A percentile compares a stretch with the other conserved stretches of the same genome.
These are phyloP conservation scores for Fusarium paranaense DNA, from an alignment of 2,329 filamentous ascomycete genomes.

Conservation along the genomic window DNA sequence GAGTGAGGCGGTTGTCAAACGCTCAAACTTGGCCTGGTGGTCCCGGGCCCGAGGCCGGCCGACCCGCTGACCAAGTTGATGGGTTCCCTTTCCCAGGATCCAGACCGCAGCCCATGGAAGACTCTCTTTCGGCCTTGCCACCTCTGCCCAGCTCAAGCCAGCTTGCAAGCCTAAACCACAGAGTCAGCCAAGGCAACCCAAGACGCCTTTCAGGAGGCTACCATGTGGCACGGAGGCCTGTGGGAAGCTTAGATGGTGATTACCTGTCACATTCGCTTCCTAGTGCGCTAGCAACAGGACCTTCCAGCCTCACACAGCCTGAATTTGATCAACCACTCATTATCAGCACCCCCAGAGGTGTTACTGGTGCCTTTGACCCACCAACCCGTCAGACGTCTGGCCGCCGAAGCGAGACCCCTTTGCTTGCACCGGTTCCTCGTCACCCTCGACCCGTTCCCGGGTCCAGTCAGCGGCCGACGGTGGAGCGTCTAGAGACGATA, in stretches of 20 bases:
- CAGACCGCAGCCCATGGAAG: slow-evolving; percentile 46
- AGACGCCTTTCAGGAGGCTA: slow-evolving; percentile 59
- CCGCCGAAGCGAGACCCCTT: slow-evolving; percentile 55
- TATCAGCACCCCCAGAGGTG: slow-evolving; percentile 69
- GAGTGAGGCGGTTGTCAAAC: slow-evolving; percentile 48
- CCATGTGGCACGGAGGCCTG: slow-evolving; percentile 54
- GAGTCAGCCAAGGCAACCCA: slow-evolving; percentile 53
- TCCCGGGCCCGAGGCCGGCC: slow-evolving; percentile 39
- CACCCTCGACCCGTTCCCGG: slow-evolving; percentile 57
- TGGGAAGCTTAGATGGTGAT: slow-evolving; percentile 50
- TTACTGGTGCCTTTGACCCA: slow-evolving; percentile 64
- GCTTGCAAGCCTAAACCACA: slow-evolving; percentile 51
- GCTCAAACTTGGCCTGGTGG: slow-evolving; percentile 61
- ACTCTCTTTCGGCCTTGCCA: slow-evolving; percentile 52
- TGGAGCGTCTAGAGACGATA: slow-evolving; percentile 68
- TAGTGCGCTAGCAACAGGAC: slow-evolving; percentile 35
- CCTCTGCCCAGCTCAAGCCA: slow-evolving; percentile 55
- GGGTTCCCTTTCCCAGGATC: slow-evolving; percentile 59
- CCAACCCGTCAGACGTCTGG: slow-evolving; percentile 51
- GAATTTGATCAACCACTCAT: slow-evolving; percentile 66
- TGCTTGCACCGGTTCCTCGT: slow-evolving; percentile 65
- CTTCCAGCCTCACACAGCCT: slow-evolving; percentile 16
- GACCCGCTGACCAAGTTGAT: slow-evolving; percentile 32
- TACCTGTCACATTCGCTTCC: slow-evolving; percentile 29
- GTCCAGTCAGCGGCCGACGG: slow-evolving; percentile 55